Evolutionary conservation across 2,329 filamentous ascomycete species (phyloP).

Genomic region (Calonectria pseudoreteaudii): DNA sequence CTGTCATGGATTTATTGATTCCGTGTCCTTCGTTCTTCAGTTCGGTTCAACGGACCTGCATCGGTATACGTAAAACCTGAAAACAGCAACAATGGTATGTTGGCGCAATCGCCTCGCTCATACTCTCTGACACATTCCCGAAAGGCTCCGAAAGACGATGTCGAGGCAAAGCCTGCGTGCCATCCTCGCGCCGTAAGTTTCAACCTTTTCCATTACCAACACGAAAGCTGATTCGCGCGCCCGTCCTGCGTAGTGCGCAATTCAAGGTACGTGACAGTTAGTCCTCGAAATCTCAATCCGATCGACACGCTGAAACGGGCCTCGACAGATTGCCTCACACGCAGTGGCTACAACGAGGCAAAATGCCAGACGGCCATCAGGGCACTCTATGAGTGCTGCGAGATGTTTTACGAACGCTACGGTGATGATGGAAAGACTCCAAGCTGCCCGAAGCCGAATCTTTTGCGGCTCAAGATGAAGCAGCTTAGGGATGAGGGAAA

Average conservation of each 20-base stretch:
- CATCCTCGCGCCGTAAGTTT: slow-evolving; percentile 81
- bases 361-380: slow-evolving; percentile 84
- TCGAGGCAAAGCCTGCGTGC: slow-evolving; percentile 82
- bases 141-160: slow-evolving; percentile 70
- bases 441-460: slow-evolving; percentile 85
- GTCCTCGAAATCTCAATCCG: background rate
- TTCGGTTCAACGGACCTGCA: background rate
- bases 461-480: slow-evolving; percentile 87
- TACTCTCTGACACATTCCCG: background rate
- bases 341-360: slow-evolving; percentile 86
- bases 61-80: background rate
- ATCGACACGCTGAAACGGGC: slow-evolving; percentile 13
- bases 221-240: slow-evolving; percentile 14
- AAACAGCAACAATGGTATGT: slow-evolving; percentile 20
- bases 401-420: slow-evolving; percentile 83
- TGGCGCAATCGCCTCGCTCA: background rate
- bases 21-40: background rate
- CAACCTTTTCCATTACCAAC: background rate
- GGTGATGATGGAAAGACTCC: slow-evolving; percentile 81
- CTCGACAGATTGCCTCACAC: slow-evolving; percentile 81
- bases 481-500: slow-evolving; percentile 66
- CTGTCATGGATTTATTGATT: background rate
- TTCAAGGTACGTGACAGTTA: slow-evolving; percentile 73
- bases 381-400: slow-evolving; percentile 93
- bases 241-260: slow-evolving; percentile 77